phyloP scores from a whole-genome alignment of 1,284 basidiomycete species.

The Gastroboletus turbinatus region DNA sequence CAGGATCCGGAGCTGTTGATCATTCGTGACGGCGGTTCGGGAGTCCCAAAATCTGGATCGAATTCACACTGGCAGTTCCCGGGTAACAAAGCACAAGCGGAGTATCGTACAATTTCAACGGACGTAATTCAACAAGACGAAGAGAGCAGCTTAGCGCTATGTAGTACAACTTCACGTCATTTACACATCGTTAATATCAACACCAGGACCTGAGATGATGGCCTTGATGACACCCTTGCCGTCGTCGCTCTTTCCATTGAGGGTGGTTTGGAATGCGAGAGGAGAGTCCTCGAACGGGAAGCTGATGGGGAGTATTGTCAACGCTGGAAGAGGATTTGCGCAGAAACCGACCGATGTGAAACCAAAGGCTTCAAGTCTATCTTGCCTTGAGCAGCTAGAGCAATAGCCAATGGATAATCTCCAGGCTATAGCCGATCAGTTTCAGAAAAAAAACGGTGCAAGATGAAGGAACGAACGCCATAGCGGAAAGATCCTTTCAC shows the following conservation, averaged over 20 bases:
- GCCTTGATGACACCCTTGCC: constrained; percentile 73
- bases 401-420: constrained; percentile 83
- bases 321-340: not conserved
- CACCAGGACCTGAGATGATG: constrained; percentile 76
- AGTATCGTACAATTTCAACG: not conserved
- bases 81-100: not conserved
- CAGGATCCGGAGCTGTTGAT: not conserved
- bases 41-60: not conserved
- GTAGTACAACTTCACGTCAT: not conserved
- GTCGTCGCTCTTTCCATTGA: constrained; percentile 77
- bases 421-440: constrained; percentile 54
- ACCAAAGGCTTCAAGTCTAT: constrained; percentile 88
- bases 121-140: not conserved
- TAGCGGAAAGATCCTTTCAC: constrained; percentile 89
- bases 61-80: not conserved
- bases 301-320: constrained; percentile 35
- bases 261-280: constrained; percentile 79
- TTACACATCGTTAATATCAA: constrained; percentile 39
- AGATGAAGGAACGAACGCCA: constrained; percentile 49
- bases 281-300: constrained; percentile 76
- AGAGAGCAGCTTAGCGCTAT: constrained; percentile 1
- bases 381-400: constrained; percentile 75
- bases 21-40: not conserved
- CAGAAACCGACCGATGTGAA: constrained; percentile 68
- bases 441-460: not conserved